phyloP scores from a whole-genome alignment of 1,139 yeast genomes.

The Geotrichum reessii region DNA sequence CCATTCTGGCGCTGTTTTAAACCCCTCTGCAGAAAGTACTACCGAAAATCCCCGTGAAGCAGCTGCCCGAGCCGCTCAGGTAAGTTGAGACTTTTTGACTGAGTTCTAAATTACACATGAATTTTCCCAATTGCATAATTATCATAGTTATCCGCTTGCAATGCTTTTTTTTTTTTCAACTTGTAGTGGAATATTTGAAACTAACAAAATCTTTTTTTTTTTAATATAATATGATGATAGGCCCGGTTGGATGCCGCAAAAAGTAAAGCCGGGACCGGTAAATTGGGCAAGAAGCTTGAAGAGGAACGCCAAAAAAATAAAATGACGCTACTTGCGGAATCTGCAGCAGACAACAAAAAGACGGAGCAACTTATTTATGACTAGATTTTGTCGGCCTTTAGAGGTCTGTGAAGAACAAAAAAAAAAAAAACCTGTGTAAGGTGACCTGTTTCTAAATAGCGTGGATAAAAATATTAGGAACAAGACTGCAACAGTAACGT shows the following conservation, averaged over 20 bases:
- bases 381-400: not conserved
- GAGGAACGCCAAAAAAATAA: constrained; percentile 14
- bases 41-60: constrained; percentile 15
- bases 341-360: constrained; percentile 6
- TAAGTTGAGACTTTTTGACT: not conserved
- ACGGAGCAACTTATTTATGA: constrained; percentile 16
- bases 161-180: too few species aligned
- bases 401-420: not conserved
- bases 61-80: constrained; percentile 21
- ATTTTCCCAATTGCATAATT: too few species aligned
- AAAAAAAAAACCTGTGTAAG: not conserved
- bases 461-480: not conserved
- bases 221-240: constrained; percentile 1
- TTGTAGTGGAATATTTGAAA: too few species aligned
- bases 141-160: too few species aligned
- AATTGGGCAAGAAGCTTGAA: constrained; percentile 17
- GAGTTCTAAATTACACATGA: not conserved
- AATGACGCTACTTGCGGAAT: constrained; percentile 9
- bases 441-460: not conserved
- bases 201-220: too few species aligned
- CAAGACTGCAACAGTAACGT: not conserved
- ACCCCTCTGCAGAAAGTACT: not conserved
- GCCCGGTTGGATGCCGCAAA: constrained; percentile 13
- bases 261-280: constrained; percentile 8
- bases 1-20: not conserved